Conservation (phyloP, 2,329 filamentous ascomycete genomes). For the Fusarium dlaminii region DNA sequence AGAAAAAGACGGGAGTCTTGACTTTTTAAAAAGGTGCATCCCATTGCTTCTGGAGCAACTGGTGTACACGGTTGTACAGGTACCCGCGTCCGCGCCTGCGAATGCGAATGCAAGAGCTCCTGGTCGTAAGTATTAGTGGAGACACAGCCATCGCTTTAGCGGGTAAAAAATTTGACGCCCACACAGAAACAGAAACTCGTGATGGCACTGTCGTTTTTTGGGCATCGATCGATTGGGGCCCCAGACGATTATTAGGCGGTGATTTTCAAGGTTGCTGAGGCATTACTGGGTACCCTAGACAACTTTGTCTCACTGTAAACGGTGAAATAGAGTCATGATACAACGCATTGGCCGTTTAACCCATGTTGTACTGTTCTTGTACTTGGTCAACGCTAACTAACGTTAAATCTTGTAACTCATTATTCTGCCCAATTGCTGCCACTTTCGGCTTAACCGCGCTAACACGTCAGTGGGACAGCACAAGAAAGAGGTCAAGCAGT, state of each 20-base stretch:
- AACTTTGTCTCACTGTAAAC: not conserved
- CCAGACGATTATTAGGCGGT: conserved; percentile 25
- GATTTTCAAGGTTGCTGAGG: conserved; percentile 6
- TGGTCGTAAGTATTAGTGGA: conserved; percentile 2
- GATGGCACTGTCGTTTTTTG: conserved; percentile 34
- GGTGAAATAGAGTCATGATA: not conserved
- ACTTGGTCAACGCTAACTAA: conserved; percentile 3
- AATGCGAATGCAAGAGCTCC: conserved; percentile 22
- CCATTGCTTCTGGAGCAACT: not conserved
- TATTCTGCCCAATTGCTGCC: conserved; percentile 26
- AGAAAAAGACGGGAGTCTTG: conserved; percentile 34
- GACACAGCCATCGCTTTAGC: conserved; percentile 21
- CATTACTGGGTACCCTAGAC: conserved; percentile 9
- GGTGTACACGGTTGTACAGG: conserved; percentile 2
- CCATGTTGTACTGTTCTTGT: conserved; percentile 3
- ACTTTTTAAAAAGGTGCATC: conserved; percentile 30
- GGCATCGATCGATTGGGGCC: conserved; percentile 32
- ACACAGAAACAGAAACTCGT: conserved; percentile 23
- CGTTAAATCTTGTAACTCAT: not conserved
- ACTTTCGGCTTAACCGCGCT: conserved; percentile 4
- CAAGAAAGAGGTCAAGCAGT: not conserved
- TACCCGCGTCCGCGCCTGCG: conserved; percentile 12
- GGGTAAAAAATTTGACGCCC: conserved; percentile 43
- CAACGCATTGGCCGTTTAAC: conserved; percentile 10
- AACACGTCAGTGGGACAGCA: conserved; percentile 15